phyloP scores from a whole-genome alignment of 441 rosid species.

The Erodium chrysanthum region DNA sequence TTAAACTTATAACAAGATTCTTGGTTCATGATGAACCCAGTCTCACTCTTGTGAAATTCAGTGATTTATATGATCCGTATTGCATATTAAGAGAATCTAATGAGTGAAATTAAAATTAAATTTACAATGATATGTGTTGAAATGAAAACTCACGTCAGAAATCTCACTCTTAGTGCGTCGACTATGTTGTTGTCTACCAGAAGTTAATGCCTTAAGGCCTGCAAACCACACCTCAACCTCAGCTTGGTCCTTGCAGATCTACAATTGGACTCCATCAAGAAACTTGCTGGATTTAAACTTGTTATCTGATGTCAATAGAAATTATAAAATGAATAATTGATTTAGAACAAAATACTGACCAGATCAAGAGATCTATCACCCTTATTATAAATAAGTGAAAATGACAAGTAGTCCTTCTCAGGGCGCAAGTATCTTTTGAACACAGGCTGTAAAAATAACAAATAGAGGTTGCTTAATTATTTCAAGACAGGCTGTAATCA shows the following conservation, averaged over 20 bases:
- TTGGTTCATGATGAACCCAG: too few relatives aligned
- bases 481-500: background rate
- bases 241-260: constrained; percentile 92
- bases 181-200: constrained; percentile 58
- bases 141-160: constrained; percentile 83
- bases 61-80: background rate
- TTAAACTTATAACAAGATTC: background rate
- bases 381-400: constrained; percentile 61
- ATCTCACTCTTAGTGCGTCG: constrained; percentile 84
- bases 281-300: constrained; percentile 14
- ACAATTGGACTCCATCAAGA: constrained; percentile 15
- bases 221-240: constrained; percentile 97
- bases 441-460: constrained; percentile 56
- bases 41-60: background rate
- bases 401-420: constrained; percentile 90
- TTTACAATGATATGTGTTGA: constrained; percentile 37
- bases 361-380: constrained; percentile 75
- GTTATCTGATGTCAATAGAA: constrained; percentile 9
- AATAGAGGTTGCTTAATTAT: constrained; percentile 4
- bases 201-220: constrained; percentile 82
- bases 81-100: background rate
- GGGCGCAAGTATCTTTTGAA: constrained; percentile 94
- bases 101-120: background rate
- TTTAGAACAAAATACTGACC: constrained; percentile 34
- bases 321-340: constrained; percentile 14